Conservation (phyloP, 805 yeast genomes). For the Saccharomycopsis sp. region DNA sequence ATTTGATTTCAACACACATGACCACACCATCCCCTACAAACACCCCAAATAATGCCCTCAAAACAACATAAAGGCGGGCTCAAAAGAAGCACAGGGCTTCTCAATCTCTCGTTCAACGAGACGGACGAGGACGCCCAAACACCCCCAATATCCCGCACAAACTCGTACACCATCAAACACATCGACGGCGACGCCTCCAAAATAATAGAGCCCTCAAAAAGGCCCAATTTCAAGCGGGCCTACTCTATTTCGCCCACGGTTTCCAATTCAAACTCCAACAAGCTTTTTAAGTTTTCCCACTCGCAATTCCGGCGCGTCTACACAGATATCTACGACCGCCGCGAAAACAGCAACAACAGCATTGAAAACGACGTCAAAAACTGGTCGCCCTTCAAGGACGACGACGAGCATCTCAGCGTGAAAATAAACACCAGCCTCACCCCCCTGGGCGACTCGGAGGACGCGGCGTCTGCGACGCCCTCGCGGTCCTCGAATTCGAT, state of each 20-base stretch:
- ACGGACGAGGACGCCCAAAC: background rate
- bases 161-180: background rate
- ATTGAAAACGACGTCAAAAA: constrained; percentile 13
- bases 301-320: constrained; percentile 13
- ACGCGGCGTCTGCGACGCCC: constrained; percentile 4
- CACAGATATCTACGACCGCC: constrained; percentile 4
- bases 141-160: background rate
- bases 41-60: no score
- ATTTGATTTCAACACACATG: no score
- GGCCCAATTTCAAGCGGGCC: constrained; percentile 9
- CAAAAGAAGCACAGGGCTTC: constrained; percentile 17
- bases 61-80: constrained; percentile 4
- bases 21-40: no score
- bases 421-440: background rate
- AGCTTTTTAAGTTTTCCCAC: constrained; percentile 12
- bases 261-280: constrained; percentile 5
- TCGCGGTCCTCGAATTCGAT: constrained; percentile 12
- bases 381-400: constrained; percentile 21
- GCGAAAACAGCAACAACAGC: background rate
- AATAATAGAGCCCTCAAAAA: constrained; percentile 2
- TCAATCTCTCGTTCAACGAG: constrained; percentile 15
- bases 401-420: background rate
- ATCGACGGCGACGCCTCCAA: background rate
- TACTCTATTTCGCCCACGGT: constrained; percentile 13
- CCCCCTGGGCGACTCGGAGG: background rate